Evolutionary conservation across 2,329 filamentous ascomycete genomes (phyloP).

Genomic region (Geosmithia putterillii): DNA sequence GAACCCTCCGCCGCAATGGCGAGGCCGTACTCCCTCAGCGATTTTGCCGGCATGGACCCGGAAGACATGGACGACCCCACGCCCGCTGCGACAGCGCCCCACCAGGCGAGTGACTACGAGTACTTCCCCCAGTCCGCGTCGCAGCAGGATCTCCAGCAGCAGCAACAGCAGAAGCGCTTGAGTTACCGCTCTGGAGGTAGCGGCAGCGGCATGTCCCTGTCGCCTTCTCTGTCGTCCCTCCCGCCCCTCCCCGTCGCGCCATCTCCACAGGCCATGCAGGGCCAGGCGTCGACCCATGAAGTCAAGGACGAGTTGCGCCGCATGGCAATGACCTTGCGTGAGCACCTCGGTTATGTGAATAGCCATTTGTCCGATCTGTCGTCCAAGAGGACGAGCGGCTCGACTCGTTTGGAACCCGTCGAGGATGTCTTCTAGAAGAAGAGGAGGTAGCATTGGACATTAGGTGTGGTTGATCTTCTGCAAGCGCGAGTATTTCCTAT

Average conservation of each 20-base stretch:
- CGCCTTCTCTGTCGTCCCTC: no score
- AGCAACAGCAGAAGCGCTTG: no score
- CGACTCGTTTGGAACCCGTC: slow-evolving; percentile 13
- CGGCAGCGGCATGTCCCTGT: no score
- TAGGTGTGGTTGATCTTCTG: not conserved
- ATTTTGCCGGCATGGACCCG: slow-evolving; percentile 27
- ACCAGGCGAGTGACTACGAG: not conserved
- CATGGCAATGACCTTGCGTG: slow-evolving; percentile 34
- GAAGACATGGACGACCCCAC: slow-evolving; percentile 10
- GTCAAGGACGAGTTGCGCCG: slow-evolving; percentile 37
- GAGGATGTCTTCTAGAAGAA: slow-evolving; percentile 6
- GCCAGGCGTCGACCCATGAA: slow-evolving; percentile 35
- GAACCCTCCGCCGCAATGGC: not conserved
- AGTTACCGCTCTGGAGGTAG: no score
- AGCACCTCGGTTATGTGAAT: slow-evolving; percentile 34
- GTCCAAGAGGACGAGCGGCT: slow-evolving; percentile 17
- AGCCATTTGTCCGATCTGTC: slow-evolving; percentile 28
- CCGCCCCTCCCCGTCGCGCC: slow-evolving; percentile 32
- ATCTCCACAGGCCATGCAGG: slow-evolving; percentile 39
- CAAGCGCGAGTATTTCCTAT: not conserved
- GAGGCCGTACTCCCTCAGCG: slow-evolving; percentile 24
- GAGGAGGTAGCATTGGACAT: not conserved
- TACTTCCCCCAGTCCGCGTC: slow-evolving; percentile 7
- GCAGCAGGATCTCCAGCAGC: slow-evolving; percentile 7
- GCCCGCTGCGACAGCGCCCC: not conserved